Evolutionary conservation across 768 basidiomycete species (phyloP).

Genomic region (Atractiella rhizophila): DNA sequence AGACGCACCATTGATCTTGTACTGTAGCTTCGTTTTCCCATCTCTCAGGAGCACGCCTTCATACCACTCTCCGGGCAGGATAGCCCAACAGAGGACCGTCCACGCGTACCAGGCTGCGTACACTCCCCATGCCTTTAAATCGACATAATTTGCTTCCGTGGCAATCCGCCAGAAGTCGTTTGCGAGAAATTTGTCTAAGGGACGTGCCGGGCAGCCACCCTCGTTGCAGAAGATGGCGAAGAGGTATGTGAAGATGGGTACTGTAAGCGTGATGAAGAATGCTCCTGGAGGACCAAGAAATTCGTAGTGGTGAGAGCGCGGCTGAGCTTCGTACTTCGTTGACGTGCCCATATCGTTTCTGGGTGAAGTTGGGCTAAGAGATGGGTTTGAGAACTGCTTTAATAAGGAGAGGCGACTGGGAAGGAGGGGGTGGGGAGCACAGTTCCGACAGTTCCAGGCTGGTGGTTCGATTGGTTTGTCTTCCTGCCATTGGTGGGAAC

Average conservation of each 20-base stretch:
- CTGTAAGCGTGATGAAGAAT: slow-evolving; percentile 32
- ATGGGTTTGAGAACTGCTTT: no score
- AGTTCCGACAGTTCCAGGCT: no score
- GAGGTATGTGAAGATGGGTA: slow-evolving; percentile 46
- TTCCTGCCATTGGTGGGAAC: no score
- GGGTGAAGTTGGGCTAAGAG: no score
- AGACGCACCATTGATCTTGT: slow-evolving; percentile 77
- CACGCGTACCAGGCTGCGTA: slow-evolving; percentile 85
- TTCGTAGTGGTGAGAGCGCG: slow-evolving; percentile 46
- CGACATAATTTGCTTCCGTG: no score
- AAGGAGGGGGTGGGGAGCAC: no score
- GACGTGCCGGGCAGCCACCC: slow-evolving; percentile 19
- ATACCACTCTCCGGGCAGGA: slow-evolving; percentile 49
- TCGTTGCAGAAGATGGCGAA: slow-evolving; percentile 27
- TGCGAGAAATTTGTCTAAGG: slow-evolving; percentile 6
- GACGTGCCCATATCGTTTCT: no score
- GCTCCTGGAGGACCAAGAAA: slow-evolving; percentile 64
- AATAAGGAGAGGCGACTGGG: no score
- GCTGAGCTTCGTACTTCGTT: slow-evolving; percentile 18
- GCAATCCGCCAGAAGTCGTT: no score
- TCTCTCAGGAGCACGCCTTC: slow-evolving; percentile 46
- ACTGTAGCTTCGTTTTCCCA: slow-evolving; percentile 41
- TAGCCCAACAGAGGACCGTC: slow-evolving; percentile 49
- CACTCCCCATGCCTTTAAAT: slow-evolving; percentile 43
- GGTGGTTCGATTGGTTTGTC: no score